These are phyloP conservation scores for Phytophthora sp. DNA, from an alignment of 352 stramenopile species.

Conservation along the genomic window DNA sequence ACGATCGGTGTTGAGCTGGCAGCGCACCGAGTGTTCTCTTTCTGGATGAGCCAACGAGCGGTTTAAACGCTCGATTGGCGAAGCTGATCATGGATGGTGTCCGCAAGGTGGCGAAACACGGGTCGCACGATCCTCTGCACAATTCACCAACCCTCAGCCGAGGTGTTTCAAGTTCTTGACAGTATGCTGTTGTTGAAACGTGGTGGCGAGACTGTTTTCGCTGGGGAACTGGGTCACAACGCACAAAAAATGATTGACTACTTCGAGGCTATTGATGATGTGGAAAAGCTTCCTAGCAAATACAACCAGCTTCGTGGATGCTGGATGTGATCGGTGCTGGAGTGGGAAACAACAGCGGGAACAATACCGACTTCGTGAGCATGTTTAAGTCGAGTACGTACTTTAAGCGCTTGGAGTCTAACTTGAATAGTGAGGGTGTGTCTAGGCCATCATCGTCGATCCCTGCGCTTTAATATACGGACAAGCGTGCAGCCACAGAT, in stretches of 20 bases:
- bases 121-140: slow-evolving; percentile 13
- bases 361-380: slow-evolving; percentile 3
- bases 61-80: slow-evolving; percentile 15
- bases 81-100: slow-evolving; percentile 27
- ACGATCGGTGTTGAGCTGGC: slow-evolving; percentile 19
- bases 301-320: slow-evolving; percentile 18
- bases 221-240: slow-evolving; percentile 8
- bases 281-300: not conserved
- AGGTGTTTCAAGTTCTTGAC: slow-evolving; percentile 20
- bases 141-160: slow-evolving; percentile 13
- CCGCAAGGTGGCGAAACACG: slow-evolving; percentile 17
- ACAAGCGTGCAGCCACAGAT: slow-evolving; percentile 17
- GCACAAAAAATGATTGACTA: slow-evolving; percentile 16
- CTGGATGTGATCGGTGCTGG: slow-evolving; percentile 19
- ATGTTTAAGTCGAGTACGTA: slow-evolving; percentile 6
- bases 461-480: slow-evolving; percentile 4
- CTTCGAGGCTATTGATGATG: slow-evolving; percentile 12
- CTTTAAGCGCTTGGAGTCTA: not conserved
- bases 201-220: slow-evolving; percentile 19
- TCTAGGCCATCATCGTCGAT: not conserved
- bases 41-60: slow-evolving; percentile 20
- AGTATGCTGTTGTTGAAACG: slow-evolving; percentile 18
- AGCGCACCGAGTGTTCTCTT: slow-evolving; percentile 19
- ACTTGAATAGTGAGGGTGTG: slow-evolving; percentile 7
- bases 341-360: slow-evolving; percentile 6